These are phyloP conservation scores for Eleusine indica DNA, from an alignment of 176 grass and related monocot species.

Conservation along the genomic window DNA sequence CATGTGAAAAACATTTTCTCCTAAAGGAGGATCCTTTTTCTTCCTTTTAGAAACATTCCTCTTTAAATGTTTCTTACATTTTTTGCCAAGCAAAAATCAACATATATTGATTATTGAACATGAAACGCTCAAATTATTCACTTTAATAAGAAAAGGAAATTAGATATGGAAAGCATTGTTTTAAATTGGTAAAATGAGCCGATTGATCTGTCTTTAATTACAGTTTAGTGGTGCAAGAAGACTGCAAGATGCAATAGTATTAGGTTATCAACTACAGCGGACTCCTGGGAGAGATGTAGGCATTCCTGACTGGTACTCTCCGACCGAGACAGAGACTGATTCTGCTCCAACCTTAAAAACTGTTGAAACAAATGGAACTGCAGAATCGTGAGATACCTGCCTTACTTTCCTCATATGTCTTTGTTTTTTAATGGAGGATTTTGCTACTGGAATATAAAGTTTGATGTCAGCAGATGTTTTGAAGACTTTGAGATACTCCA, in stretches of 20 bases:
- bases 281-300: slow-evolving; percentile 76
- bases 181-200: slow-evolving; percentile 15
- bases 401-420: slow-evolving; percentile 1
- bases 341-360: slow-evolving; percentile 37
- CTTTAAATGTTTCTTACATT: neutral
- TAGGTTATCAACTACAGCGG: slow-evolving; percentile 97
- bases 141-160: neutral
- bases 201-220: slow-evolving; percentile 17
- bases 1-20: neutral
- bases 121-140: neutral
- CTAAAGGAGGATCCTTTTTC: neutral
- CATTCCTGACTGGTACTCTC: slow-evolving; percentile 95
- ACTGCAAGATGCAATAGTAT: slow-evolving; percentile 90
- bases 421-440: slow-evolving; percentile 19
- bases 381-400: slow-evolving; percentile 56
- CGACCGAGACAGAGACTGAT: slow-evolving; percentile 76
- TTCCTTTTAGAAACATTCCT: neutral
- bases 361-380: slow-evolving; percentile 49
- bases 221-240: slow-evolving; percentile 84
- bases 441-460: slow-evolving; percentile 38
- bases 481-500: slow-evolving; percentile 94
- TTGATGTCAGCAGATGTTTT: slow-evolving; percentile 54
- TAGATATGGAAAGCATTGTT: slow-evolving; percentile 25
- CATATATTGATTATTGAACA: neutral
- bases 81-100: slow-evolving; percentile 15